Evolutionary conservation across 2,329 filamentous ascomycete genomes (phyloP).

Genomic region (Periconia sp.): DNA sequence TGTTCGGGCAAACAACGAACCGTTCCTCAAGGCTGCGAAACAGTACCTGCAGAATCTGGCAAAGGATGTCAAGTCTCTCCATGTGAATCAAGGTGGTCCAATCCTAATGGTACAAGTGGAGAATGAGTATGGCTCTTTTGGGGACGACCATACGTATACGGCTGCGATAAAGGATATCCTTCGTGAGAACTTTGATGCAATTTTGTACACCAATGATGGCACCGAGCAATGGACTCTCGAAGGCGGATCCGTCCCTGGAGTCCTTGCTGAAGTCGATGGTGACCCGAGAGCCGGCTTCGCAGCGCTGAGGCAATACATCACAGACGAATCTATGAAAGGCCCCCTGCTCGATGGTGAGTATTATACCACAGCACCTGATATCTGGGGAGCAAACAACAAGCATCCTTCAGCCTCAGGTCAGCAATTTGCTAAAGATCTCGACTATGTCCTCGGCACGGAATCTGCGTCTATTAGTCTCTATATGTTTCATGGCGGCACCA

Average conservation of each 20-base stretch:
- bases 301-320: constrained; percentile 52
- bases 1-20: constrained; percentile 50
- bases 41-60: constrained; percentile 50
- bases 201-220: constrained; percentile 60
- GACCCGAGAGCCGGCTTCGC: constrained; percentile 50
- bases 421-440: constrained; percentile 26
- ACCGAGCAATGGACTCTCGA: constrained; percentile 51
- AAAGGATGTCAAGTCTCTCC: constrained; percentile 43
- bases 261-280: constrained; percentile 56
- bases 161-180: constrained; percentile 51
- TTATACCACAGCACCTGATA: constrained; percentile 53
- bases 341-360: constrained; percentile 59
- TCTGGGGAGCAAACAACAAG: constrained; percentile 50
- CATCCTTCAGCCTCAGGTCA: constrained; percentile 42
- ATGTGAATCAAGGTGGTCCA: constrained; percentile 53
- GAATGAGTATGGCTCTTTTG: constrained; percentile 60
- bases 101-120: constrained; percentile 60
- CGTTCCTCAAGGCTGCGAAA: constrained; percentile 48
- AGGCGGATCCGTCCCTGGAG: constrained; percentile 52
- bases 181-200: constrained; percentile 49
- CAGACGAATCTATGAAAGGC: constrained; percentile 50
- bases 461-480: constrained; percentile 55
- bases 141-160: constrained; percentile 54
- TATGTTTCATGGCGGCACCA: constrained; percentile 62
- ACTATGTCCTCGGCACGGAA: constrained; percentile 29